A percentile compares a stretch with the other conserved stretches of the same genome.
Conservation (phyloP, 139 green algal species). For the Spirogloea muscicola region DNA sequence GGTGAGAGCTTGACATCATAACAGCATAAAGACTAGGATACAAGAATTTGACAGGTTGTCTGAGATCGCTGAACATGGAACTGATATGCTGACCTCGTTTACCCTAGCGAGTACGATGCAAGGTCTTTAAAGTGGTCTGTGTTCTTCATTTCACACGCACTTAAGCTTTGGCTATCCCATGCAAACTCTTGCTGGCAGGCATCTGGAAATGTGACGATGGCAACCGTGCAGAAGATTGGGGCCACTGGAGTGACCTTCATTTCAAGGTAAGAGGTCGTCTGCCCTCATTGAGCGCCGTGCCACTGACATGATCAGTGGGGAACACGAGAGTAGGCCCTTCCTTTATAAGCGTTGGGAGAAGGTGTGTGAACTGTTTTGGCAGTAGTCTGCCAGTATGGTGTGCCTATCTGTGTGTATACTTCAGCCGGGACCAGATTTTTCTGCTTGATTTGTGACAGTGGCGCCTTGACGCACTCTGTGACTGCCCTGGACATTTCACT, state of each 20-base stretch:
- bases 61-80: background rate
- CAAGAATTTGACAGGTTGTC: too few species aligned
- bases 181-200: slow-evolving; percentile 21
- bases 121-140: background rate
- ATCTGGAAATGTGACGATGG: slow-evolving; percentile 87
- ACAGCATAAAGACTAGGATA: background rate
- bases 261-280: slow-evolving; percentile 54
- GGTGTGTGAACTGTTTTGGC: too few species aligned
- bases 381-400: too few species aligned
- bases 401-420: too few species aligned
- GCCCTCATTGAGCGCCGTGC: too few species aligned
- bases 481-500: slow-evolving; percentile 92
- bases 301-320: too few species aligned
- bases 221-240: slow-evolving; percentile 77
- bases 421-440: too few species aligned
- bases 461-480: slow-evolving; percentile 91
- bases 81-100: background rate
- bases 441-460: too few species aligned
- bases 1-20: slow-evolving; percentile 46
- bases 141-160: too few species aligned
- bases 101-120: background rate
- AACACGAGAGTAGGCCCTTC: too few species aligned
- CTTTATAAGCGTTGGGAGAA: too few species aligned
- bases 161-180: background rate
- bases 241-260: slow-evolving; percentile 87